Evolutionary conservation across 371 early-diverging fungal genomes (phyloP).

Genomic region (Rhizopus stolonifer): DNA sequence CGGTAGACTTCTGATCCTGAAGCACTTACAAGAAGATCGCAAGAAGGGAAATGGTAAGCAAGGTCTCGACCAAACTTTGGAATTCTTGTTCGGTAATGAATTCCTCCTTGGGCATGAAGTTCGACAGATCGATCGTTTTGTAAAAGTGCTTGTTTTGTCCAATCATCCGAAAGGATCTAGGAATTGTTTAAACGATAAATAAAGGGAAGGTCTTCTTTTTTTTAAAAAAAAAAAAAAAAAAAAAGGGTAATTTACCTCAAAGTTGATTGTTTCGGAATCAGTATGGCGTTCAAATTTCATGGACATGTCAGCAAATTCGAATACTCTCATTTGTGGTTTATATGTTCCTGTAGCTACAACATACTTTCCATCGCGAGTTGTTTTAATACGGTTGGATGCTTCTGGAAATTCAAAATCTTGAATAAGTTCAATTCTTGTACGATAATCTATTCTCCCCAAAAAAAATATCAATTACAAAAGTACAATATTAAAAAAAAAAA

Average conservation of each 20-base stretch:
- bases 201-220: no score
- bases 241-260: slow-evolving; percentile 53
- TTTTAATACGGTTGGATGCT: slow-evolving; percentile 83
- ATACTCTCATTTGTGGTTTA: slow-evolving; percentile 97
- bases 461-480: not conserved
- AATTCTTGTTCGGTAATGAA: slow-evolving; percentile 94
- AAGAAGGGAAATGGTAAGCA: slow-evolving; percentile 88
- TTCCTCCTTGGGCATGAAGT: slow-evolving; percentile 95
- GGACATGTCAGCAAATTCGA: slow-evolving; percentile 88
- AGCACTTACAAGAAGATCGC: slow-evolving; percentile 89
- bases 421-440: slow-evolving; percentile 88
- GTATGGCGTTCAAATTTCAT: slow-evolving; percentile 98
- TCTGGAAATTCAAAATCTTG: slow-evolving; percentile 99
- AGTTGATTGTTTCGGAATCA: slow-evolving; percentile 91
- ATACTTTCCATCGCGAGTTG: slow-evolving; percentile 85
- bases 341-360: slow-evolving; percentile 96
- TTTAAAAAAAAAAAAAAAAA: not conserved
- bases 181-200: not conserved
- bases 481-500: not conserved
- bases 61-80: slow-evolving; percentile 95
- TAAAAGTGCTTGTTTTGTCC: slow-evolving; percentile 94
- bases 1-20: slow-evolving; percentile 87
- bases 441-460: slow-evolving; percentile 63
- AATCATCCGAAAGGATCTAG: slow-evolving; percentile 93
- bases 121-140: slow-evolving; percentile 95